These are phyloP conservation scores for Diversispora eburnea DNA, from an alignment of 192 early-diverging fungal species.

Conservation along the genomic window DNA sequence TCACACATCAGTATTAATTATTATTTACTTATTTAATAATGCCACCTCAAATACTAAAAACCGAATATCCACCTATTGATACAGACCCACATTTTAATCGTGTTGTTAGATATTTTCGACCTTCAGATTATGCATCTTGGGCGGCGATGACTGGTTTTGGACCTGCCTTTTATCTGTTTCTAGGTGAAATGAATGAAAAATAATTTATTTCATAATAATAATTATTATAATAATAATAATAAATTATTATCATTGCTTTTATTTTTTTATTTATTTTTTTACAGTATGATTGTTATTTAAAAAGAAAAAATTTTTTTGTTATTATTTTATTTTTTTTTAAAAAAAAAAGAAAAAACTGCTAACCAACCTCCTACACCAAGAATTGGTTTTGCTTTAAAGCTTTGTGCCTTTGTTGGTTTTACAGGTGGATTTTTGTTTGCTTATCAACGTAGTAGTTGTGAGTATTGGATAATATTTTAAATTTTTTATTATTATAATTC, in stretches of 20 bases:
- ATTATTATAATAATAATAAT: background rate
- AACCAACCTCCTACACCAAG: conserved; percentile 21
- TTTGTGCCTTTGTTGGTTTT: conserved; percentile 49
- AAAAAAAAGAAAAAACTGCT: background rate
- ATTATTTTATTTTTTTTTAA: background rate
- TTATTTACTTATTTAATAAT: conserved; percentile 1
- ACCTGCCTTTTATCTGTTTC: conserved; percentile 67
- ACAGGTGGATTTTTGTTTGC: conserved; percentile 77
- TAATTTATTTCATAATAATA: background rate
- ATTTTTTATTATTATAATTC: too few relatives aligned
- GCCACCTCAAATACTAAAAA: conserved; percentile 48
- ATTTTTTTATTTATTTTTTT: too few relatives aligned
- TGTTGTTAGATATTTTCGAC: conserved; percentile 87
- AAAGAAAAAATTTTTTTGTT: too few relatives aligned
- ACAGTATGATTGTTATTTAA: too few relatives aligned
- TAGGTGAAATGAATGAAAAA: conserved; percentile 57
- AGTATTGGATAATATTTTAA: conserved; percentile 17
- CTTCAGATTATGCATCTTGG: conserved; percentile 68
- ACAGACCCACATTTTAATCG: conserved; percentile 87
- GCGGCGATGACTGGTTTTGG: conserved; percentile 60
- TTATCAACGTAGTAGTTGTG: conserved; percentile 69
- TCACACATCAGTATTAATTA: too few relatives aligned
- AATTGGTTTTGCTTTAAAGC: conserved; percentile 50
- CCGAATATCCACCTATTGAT: conserved; percentile 81
- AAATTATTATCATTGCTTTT: background rate